Evolutionary conservation across 257 asterid species (phyloP).

Genomic region (Lavandula angustifolia): DNA sequence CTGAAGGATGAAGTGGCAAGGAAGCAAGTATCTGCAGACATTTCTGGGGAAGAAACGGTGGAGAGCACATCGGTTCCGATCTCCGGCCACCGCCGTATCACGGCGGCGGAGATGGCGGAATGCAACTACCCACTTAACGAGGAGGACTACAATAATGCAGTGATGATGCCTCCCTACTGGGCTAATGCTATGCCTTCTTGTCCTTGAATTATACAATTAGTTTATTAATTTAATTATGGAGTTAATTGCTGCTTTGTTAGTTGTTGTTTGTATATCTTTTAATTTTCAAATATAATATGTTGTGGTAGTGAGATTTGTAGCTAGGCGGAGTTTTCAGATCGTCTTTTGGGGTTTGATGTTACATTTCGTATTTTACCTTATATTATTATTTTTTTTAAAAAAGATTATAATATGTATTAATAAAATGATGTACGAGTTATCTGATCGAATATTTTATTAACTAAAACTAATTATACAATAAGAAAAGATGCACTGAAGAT

Average conservation of each 20-base stretch:
- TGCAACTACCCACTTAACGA: slow-evolving; percentile 49
- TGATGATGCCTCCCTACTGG: slow-evolving; percentile 60
- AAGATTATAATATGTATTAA: too few relatives aligned
- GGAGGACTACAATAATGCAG: slow-evolving; percentile 46
- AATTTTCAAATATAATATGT: background rate
- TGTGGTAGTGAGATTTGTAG: slow-evolving; percentile 19
- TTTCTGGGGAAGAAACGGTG: slow-evolving; percentile 67
- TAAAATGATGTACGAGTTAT: too few relatives aligned
- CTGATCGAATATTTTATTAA: too few relatives aligned
- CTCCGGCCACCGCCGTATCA: slow-evolving; percentile 32
- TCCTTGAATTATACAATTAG: slow-evolving; percentile 33
- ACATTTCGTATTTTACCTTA: too few relatives aligned
- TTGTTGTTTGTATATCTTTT: slow-evolving; percentile 23
- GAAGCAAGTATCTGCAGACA: slow-evolving; percentile 57
- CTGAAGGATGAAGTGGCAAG: slow-evolving; percentile 57
- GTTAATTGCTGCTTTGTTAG: slow-evolving; percentile 8
- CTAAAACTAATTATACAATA: too few relatives aligned
- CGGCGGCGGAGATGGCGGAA: slow-evolving; percentile 17
- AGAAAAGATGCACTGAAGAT: too few relatives aligned
- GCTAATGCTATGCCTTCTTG: slow-evolving; percentile 46
- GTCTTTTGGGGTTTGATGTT: background rate
- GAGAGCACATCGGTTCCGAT: slow-evolving; percentile 64
- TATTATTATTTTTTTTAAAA: too few relatives aligned
- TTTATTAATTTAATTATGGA: background rate
- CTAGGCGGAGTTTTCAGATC: background rate